Conservation (phyloP, 1,139 yeast genomes). For the Candida buenavistaensis region DNA sequence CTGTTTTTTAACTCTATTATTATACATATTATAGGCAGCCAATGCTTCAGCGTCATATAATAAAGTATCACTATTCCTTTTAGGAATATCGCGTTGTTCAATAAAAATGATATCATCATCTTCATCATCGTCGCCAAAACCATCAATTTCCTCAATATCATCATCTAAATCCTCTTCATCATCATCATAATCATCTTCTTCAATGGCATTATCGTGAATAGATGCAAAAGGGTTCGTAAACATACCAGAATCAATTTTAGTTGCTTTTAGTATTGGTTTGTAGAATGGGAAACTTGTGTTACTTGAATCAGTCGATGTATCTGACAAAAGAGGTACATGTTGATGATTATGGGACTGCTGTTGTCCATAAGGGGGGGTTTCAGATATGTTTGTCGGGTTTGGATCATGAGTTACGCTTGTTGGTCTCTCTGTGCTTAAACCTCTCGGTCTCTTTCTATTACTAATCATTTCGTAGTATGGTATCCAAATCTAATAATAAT, state of each 20-base stretch:
- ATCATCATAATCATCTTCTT: constrained; percentile 6
- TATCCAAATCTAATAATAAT: background rate
- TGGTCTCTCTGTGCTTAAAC: constrained; percentile 22
- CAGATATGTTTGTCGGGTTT: constrained; percentile 6
- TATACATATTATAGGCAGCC: constrained; percentile 48
- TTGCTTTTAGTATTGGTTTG: constrained; percentile 5
- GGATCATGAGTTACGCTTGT: constrained; percentile 37
- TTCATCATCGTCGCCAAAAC: constrained; percentile 15
- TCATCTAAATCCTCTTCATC: constrained; percentile 3
- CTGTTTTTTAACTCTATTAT: constrained; percentile 48
- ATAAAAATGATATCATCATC: constrained; percentile 37
- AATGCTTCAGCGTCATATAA: constrained; percentile 41
- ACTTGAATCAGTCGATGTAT: constrained; percentile 6
- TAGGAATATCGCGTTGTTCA: constrained; percentile 32
- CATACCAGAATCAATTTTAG: constrained; percentile 5
- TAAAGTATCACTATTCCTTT: constrained; percentile 39
- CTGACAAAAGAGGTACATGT: constrained; percentile 1
- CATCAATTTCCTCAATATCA: constrained; percentile 17
- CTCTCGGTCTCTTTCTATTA: constrained; percentile 50
- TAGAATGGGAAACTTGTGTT: constrained; percentile 5
- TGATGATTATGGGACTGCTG: constrained; percentile 5
- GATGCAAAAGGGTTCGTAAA: constrained; percentile 13
- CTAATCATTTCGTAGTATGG: constrained; percentile 20
- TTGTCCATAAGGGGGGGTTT: constrained; percentile 4
- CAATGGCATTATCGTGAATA: constrained; percentile 9